Evolutionary conservation across 2,329 filamentous ascomycete species (phyloP).

Genomic region (Phaeosphaeriaceae sp.): DNA sequence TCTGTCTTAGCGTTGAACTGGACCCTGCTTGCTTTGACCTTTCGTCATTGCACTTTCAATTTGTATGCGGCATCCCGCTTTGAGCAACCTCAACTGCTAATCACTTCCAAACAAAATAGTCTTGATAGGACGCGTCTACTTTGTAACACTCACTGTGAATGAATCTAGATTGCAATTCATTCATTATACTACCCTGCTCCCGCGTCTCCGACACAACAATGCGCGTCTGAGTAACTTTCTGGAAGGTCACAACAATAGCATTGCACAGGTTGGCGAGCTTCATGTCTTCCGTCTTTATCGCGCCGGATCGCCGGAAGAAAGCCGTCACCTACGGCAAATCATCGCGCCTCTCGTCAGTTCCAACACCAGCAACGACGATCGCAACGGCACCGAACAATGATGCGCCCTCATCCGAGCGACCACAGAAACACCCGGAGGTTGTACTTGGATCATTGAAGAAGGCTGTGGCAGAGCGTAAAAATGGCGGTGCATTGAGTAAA

Average conservation of each 20-base stretch:
- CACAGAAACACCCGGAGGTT: constrained; percentile 29
- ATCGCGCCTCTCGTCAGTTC: constrained; percentile 28
- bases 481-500: constrained; percentile 3
- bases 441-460: constrained; percentile 14
- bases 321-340: constrained; percentile 49
- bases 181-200: neutral
- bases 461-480: constrained; percentile 6
- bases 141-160: constrained; percentile 2
- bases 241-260: constrained; percentile 12
- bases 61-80: constrained; percentile 3
- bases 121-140: constrained; percentile 8
- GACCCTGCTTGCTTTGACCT: neutral
- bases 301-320: constrained; percentile 46
- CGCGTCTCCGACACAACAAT: constrained; percentile 17
- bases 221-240: constrained; percentile 23
- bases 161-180: neutral
- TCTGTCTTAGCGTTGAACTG: no score
- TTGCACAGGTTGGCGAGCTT: constrained; percentile 28
- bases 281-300: constrained; percentile 37
- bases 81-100: no score
- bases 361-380: constrained; percentile 3
- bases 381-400: constrained; percentile 25
- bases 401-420: constrained; percentile 42
- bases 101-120: constrained; percentile 1
- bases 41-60: neutral